Percentiles rank a stretch among this genome's conserved stretches.
phyloP scores from a whole-genome alignment of 1,284 basidiomycete genomes.

The Ceratobasidium papillatum region DNA sequence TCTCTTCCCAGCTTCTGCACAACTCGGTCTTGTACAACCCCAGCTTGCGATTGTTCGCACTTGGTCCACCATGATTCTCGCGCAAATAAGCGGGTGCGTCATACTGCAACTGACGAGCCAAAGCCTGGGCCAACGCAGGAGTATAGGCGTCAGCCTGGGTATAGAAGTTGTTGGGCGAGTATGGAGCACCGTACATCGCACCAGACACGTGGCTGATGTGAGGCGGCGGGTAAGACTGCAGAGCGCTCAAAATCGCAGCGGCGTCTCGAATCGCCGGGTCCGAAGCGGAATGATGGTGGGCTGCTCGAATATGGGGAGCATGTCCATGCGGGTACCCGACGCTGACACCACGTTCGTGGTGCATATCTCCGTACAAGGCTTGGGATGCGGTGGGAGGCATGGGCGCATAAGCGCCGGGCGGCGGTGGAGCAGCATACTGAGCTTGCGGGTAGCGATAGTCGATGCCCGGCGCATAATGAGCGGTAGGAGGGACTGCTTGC shows the following conservation, averaged over 20 bases:
- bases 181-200: slow-evolving; percentile 34
- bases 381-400: slow-evolving; percentile 18
- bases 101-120: slow-evolving; percentile 38
- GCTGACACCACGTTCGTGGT: slow-evolving; percentile 35
- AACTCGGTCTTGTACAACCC: slow-evolving; percentile 92
- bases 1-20: slow-evolving; percentile 93
- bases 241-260: slow-evolving; percentile 50
- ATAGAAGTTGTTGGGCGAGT: slow-evolving; percentile 68
- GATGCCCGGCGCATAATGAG: slow-evolving; percentile 21
- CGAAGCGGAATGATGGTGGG: slow-evolving; percentile 80
- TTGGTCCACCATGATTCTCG: slow-evolving; percentile 62
- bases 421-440: slow-evolving; percentile 29
- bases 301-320: slow-evolving; percentile 26
- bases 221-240: slow-evolving; percentile 34
- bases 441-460: slow-evolving; percentile 36
- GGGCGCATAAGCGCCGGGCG: slow-evolving; percentile 38
- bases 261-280: slow-evolving; percentile 77
- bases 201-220: slow-evolving; percentile 13
- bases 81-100: slow-evolving; percentile 34
- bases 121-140: slow-evolving; percentile 61
- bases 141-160: slow-evolving; percentile 66
- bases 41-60: slow-evolving; percentile 86
- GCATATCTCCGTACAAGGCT: slow-evolving; percentile 30
- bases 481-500: slow-evolving; percentile 22
- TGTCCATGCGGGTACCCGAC: slow-evolving; percentile 27